A percentile compares a stretch with the other conserved stretches of the same genome.
Evolutionary conservation across 2,329 filamentous ascomycete genomes (phyloP).

Genomic region (Pseudogymnoascus sp.): DNA sequence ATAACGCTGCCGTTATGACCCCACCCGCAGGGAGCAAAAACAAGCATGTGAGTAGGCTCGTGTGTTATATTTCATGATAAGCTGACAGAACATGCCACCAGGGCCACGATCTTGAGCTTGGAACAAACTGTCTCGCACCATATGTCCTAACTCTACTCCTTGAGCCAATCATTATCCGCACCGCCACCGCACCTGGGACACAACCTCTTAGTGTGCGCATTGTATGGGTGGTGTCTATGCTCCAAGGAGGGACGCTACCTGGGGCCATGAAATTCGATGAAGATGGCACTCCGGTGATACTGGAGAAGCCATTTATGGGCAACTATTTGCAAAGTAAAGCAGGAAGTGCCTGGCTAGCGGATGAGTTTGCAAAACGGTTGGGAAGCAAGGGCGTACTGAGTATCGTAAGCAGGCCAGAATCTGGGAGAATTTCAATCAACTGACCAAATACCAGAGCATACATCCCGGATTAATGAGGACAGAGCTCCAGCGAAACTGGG

Average conservation of each 20-base stretch:
- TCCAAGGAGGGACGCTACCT: conserved; percentile 14
- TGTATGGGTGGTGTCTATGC: conserved; percentile 23
- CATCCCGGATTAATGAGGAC: conserved; percentile 36
- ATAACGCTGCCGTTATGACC: conserved; percentile 39
- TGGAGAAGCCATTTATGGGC: conserved; percentile 16
- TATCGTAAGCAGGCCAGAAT: conserved; percentile 20
- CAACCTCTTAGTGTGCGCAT: conserved; percentile 24
- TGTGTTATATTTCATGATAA: background rate
- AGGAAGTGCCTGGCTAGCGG: conserved; percentile 25
- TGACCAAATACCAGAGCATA: conserved; percentile 18
- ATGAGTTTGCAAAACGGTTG: conserved; percentile 24
- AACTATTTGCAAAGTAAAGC: conserved; percentile 31
- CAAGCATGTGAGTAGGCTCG: conserved; percentile 15
- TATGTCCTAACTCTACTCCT: conserved; percentile 19
- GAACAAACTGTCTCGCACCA: conserved; percentile 17
- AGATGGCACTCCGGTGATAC: conserved; percentile 16
- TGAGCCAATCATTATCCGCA: conserved; percentile 15
- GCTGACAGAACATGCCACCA: background rate
- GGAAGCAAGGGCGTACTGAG: conserved; percentile 27
- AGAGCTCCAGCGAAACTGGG: conserved; percentile 27
- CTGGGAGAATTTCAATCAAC: background rate
- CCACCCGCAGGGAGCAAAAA: conserved; percentile 34
- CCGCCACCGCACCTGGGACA: conserved; percentile 12
- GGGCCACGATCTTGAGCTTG: conserved; percentile 17
- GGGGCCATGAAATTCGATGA: conserved; percentile 21